Evolutionary conservation across 768 basidiomycete species (phyloP).

Genomic region (Termitomyces sp.): DNA sequence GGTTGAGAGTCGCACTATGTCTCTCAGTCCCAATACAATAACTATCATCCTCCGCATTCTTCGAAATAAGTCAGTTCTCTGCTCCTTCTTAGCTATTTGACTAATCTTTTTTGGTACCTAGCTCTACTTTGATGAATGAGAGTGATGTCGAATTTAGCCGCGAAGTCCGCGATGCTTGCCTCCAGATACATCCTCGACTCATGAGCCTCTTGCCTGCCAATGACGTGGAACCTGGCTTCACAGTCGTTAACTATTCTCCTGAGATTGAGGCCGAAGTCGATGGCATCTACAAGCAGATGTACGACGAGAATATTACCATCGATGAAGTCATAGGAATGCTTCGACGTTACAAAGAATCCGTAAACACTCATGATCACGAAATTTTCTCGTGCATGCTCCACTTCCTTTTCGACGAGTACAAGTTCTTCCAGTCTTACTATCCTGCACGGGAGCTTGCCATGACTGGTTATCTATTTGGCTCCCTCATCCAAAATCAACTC

Average conservation of each 20-base stretch:
- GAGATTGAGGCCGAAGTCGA: constrained; percentile 95
- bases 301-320: constrained; percentile 89
- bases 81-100: not conserved
- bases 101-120: constrained; percentile 21
- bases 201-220: constrained; percentile 88
- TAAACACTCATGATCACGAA: constrained; percentile 83
- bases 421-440: constrained; percentile 96
- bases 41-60: constrained; percentile 90
- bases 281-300: constrained; percentile 96
- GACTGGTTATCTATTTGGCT: constrained; percentile 95
- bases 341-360: constrained; percentile 78
- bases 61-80: constrained; percentile 62
- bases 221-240: constrained; percentile 87
- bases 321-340: constrained; percentile 91
- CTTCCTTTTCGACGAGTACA: constrained; percentile 99
- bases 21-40: constrained; percentile 82
- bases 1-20: constrained; percentile 76
- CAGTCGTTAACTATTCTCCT: constrained; percentile 78
- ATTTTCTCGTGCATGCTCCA: constrained; percentile 99
- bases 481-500: constrained; percentile 88
- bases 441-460: constrained; percentile 91
- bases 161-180: constrained; percentile 86
- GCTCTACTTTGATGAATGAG: constrained; percentile 67
- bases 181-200: constrained; percentile 93
- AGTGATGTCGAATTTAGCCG: constrained; percentile 82